Base-by-base conservation (phyloP, 2,329 filamentous ascomycete species). In the Mycosphaerelloides madeirae region DNA sequence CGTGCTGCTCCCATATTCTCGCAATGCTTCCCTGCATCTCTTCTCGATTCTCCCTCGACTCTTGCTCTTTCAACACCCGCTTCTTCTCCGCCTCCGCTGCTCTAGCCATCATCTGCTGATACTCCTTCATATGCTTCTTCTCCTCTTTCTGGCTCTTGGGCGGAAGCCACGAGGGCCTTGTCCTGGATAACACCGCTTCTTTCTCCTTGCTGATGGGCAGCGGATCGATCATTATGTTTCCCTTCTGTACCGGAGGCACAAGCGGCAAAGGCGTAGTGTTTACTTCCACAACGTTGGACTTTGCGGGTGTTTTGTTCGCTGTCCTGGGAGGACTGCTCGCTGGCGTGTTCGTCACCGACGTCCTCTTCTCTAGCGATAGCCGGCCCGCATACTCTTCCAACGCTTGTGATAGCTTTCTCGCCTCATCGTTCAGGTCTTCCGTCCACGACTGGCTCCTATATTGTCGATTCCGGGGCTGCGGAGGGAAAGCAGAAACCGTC, bases 101-200 rank as follows among this genome's bases (percentile, higher is more conserved):
- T 34, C 74, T 52, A 70, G 78, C 58, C 83, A 91, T 87, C 84
- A 93, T 90, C 64, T 77, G 81, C 67, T 90, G 83, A 62, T 90
- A 93, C 63, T 93, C 82, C 59, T 80, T 89, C 54, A 98, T 64
- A 66, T 98, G 93, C 55, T 83, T 84, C 63, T 80, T 86, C 69
- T 98, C 93, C 66, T 98, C 93, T 42, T 85, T 85, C 2, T 88
- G 90, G 54, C 93, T 83, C 68, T 93, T 93, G 1, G 87, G 87
- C 1, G 87, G 87, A 2, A 93, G 72, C 87, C 87, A 93, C 1
- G 85, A 89, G 0, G 87, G 87, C 29, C 87, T 76, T 2, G 60
- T 93, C 14, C 87, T 77, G 18, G 85, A 88, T 16, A 93, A 72
- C 2, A 90, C 85, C 3, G 86, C 86, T 59, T 91, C 85, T 64